Evolutionary conservation across 2,329 filamentous ascomycete species (phyloP).

Genomic region (Talaromyces piceae): DNA sequence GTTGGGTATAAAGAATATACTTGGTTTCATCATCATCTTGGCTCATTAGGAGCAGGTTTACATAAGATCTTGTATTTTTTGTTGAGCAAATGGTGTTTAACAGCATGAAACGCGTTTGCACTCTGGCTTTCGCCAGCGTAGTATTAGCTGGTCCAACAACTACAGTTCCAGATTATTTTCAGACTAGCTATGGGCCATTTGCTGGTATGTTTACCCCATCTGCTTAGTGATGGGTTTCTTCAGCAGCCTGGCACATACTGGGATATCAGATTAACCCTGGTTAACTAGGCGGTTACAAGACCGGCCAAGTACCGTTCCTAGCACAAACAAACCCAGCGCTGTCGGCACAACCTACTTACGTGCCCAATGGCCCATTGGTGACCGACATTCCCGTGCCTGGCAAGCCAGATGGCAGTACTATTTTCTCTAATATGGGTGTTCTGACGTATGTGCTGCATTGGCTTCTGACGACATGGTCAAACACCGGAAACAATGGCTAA

Average conservation of each 20-base stretch:
- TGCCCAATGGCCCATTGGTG: conserved; percentile 63
- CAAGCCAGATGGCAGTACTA: conserved; percentile 50
- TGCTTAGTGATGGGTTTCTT: background rate
- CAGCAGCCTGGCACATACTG: background rate
- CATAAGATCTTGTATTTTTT: background rate
- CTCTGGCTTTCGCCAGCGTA: background rate
- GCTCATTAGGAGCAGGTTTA: no score
- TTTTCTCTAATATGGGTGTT: conserved; percentile 64
- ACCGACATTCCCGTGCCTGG: conserved; percentile 62
- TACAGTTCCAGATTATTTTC: conserved; percentile 1
- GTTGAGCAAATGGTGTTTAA: background rate
- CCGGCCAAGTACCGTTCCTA: conserved; percentile 61
- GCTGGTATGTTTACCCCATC: background rate
- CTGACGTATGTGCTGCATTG: conserved; percentile 33
- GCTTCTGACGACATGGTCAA: background rate
- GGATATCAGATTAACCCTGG: background rate
- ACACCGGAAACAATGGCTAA: background rate
- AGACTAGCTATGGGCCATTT: background rate
- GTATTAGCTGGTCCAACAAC: background rate
- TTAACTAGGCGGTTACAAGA: conserved; percentile 33
- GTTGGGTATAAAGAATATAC: no score
- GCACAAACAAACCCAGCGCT: conserved; percentile 63
- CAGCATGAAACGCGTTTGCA: background rate
- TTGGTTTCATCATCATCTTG: no score
- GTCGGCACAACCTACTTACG: conserved; percentile 54